phyloP scores from a whole-genome alignment of 164 flowering plant genomes.

The Akebia trifoliata region DNA sequence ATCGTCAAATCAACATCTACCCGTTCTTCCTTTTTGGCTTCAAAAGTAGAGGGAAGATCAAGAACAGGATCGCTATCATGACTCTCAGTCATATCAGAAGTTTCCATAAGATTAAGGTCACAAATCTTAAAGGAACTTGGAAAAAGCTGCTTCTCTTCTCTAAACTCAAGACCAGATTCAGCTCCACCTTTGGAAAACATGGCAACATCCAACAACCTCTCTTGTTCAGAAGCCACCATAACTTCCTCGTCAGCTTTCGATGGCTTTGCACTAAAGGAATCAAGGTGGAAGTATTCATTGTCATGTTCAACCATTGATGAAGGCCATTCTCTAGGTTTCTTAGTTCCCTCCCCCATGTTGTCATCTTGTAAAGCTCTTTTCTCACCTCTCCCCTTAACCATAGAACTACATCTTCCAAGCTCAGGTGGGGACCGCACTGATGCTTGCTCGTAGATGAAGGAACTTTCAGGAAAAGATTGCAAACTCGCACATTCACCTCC shows the following conservation, averaged over 20 bases:
- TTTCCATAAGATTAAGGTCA: constrained; percentile 79
- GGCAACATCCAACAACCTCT: constrained; percentile 22
- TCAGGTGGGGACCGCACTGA: constrained; percentile 28
- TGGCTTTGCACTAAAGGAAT: constrained; percentile 26
- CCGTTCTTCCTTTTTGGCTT: constrained; percentile 32
- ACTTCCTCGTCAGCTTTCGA: constrained; percentile 21
- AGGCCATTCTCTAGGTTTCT: constrained; percentile 60
- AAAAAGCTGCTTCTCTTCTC: constrained; percentile 66
- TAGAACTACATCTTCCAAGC: constrained; percentile 30
- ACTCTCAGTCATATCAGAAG: constrained; percentile 52
- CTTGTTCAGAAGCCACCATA: constrained; percentile 27
- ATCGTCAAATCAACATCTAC: constrained; percentile 59
- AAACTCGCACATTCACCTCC: constrained; percentile 26
- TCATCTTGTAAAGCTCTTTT: constrained; percentile 42
- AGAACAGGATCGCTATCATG: constrained; percentile 30
- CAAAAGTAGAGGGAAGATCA: constrained; percentile 31
- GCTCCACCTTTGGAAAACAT: constrained; percentile 24
- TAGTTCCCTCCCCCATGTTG: constrained; percentile 32
- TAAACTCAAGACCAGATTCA: constrained; percentile 28
- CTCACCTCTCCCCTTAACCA: constrained; percentile 45
- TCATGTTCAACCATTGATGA: constrained; percentile 24
- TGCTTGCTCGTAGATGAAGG: constrained; percentile 31
- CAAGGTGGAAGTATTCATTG: constrained; percentile 29
- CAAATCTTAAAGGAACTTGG: constrained; percentile 77
- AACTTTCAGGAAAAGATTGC: constrained; percentile 36